Evolutionary conservation across 2,329 filamentous ascomycete species (phyloP).

Genomic region (Elsinoe necatrix): DNA sequence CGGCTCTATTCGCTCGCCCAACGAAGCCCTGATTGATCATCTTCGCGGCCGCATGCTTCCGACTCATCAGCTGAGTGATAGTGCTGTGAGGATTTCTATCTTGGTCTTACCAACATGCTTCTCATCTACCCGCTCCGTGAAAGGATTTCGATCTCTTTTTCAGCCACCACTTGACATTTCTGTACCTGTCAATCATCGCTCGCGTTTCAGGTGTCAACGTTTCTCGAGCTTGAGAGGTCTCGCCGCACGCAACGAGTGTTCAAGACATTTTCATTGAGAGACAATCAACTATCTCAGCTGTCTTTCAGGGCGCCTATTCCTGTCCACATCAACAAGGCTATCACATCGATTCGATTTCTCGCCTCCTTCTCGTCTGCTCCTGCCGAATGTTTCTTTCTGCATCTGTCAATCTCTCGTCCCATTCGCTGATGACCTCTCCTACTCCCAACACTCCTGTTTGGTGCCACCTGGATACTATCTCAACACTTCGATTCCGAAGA

Average conservation of each 20-base stretch:
- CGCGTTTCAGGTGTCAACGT: neutral
- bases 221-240: neutral
- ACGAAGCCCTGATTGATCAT: conserved; percentile 3
- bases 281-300: neutral
- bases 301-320: conserved; percentile 1
- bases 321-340: neutral
- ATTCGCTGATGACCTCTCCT: conserved; percentile 60
- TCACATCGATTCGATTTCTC: conserved; percentile 40
- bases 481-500: conserved; percentile 55
- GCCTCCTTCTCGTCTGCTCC: conserved; percentile 49
- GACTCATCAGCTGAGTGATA: neutral
- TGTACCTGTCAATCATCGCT: conserved; percentile 1
- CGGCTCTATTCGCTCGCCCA: neutral
- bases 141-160: neutral
- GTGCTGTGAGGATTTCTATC: neutral
- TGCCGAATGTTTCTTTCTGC: conserved; percentile 59
- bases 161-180: neutral
- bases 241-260: neutral
- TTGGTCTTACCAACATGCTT: conserved; percentile 2
- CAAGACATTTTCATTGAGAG: neutral
- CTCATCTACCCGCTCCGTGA: neutral
- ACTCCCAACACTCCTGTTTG: conserved; percentile 60
- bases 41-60: neutral
- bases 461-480: conserved; percentile 54
- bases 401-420: conserved; percentile 58